Conservation (phyloP, 106 monocot species). For the Acorus gramineus region DNA sequence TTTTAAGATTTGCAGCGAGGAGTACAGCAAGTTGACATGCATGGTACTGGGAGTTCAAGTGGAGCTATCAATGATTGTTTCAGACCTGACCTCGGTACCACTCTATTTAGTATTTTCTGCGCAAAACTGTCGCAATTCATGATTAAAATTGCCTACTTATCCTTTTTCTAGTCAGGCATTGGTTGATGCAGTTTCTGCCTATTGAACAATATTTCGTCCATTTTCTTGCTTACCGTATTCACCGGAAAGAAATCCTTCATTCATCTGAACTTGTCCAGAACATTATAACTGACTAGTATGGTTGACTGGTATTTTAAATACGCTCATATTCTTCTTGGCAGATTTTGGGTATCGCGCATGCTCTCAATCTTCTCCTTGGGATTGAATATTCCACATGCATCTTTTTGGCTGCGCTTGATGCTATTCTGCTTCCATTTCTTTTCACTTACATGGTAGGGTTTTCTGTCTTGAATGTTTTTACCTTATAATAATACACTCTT, state of each 20-base stretch:
- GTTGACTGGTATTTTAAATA: not conserved
- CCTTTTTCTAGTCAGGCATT: no score
- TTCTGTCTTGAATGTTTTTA: not conserved
- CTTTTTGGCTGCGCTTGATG: conserved; percentile 7
- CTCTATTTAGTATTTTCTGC: not conserved
- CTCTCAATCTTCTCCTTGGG: conserved; percentile 11
- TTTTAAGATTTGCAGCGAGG: conserved; percentile 33
- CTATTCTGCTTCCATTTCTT: conserved; percentile 6
- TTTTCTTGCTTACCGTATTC: no score
- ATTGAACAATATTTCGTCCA: no score
- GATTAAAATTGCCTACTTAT: no score
- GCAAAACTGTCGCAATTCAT: no score
- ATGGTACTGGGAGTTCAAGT: conserved; percentile 15
- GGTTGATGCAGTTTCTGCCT: no score
- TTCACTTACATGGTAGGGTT: conserved; percentile 12
- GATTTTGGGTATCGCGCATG: conserved; percentile 37
- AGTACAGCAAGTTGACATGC: conserved; percentile 23
- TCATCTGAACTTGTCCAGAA: no score
- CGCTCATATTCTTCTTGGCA: not conserved
- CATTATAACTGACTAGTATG: not conserved
- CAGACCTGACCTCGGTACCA: conserved; percentile 30
- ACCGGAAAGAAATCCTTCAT: no score
- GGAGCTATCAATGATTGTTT: conserved; percentile 20
- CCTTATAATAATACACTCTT: not conserved
- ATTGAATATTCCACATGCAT: conserved; percentile 11